Conservation (phyloP, 2,329 filamentous ascomycete species). For the Emergomyces pasteurianus region DNA sequence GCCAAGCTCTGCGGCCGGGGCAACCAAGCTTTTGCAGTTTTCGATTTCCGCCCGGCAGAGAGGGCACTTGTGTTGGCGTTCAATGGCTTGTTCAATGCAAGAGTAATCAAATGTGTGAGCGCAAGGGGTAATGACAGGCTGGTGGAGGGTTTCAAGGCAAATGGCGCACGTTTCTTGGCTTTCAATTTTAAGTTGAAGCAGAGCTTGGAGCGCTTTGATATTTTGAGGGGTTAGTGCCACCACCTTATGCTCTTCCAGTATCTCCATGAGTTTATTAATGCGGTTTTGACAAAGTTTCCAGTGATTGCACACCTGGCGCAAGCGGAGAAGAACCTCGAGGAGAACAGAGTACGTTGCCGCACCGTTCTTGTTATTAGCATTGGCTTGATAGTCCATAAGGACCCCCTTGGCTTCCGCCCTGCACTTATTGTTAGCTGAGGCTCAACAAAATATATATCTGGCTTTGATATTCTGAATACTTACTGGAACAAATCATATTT, state of each 20-base stretch:
- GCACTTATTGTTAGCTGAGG: slow-evolving; percentile 9
- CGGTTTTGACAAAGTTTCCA: slow-evolving; percentile 71
- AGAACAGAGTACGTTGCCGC: slow-evolving; percentile 58
- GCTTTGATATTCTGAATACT: slow-evolving; percentile 20
- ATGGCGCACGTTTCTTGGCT: slow-evolving; percentile 73
- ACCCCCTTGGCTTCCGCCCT: slow-evolving; percentile 63
- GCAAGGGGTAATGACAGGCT: slow-evolving; percentile 73
- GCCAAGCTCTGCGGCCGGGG: slow-evolving; percentile 48
- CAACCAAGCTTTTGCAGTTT: slow-evolving; percentile 50
- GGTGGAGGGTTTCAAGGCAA: slow-evolving; percentile 60
- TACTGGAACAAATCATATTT: slow-evolving; percentile 65
- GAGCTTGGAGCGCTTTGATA: slow-evolving; percentile 56
- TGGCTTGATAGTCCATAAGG: slow-evolving; percentile 47
- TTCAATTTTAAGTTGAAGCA: slow-evolving; percentile 66
- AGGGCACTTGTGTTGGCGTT: slow-evolving; percentile 67
- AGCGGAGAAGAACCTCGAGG: slow-evolving; percentile 67
- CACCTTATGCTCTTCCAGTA: slow-evolving; percentile 55
- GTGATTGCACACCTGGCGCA: slow-evolving; percentile 80
- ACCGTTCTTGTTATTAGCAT: slow-evolving; percentile 25
- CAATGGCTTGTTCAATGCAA: slow-evolving; percentile 65
- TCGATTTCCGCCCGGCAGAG: slow-evolving; percentile 64
- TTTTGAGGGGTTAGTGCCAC: slow-evolving; percentile 65
- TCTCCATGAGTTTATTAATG: slow-evolving; percentile 57
- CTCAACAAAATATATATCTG: background rate
- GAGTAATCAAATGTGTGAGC: slow-evolving; percentile 65